Percentiles rank a stretch among this genome's conserved stretches.
These are phyloP conservation scores for Pichia inconspicua DNA, from an alignment of 1,139 yeast species.

Conservation along the genomic window DNA sequence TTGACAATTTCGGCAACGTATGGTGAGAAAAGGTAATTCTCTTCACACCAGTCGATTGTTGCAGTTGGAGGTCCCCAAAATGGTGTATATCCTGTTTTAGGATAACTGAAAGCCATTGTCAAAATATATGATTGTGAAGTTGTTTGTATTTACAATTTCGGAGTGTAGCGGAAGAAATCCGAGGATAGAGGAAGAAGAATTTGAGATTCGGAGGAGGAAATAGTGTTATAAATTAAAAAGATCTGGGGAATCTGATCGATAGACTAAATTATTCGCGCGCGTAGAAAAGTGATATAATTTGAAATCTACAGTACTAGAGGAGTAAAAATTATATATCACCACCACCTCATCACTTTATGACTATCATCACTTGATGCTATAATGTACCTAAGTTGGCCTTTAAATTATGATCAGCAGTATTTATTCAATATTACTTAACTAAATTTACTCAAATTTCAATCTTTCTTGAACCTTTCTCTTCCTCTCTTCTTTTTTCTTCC, in stretches of 20 bases:
- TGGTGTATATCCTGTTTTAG: conserved; percentile 10
- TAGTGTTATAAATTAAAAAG: too few species aligned
- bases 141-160: background rate
- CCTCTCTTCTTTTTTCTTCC: conserved; percentile 2
- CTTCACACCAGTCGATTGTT: conserved; percentile 96
- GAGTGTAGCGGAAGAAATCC: background rate
- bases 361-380: background rate
- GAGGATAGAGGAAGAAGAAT: background rate
- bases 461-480: background rate
- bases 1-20: conserved; percentile 87
- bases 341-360: background rate
- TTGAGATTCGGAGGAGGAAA: too few species aligned
- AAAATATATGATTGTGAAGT: background rate
- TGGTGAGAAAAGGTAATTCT: conserved; percentile 77
- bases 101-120: conserved; percentile 12
- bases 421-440: too few species aligned
- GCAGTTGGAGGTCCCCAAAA: conserved; percentile 36
- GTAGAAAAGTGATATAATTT: too few species aligned
- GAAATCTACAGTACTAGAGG: too few species aligned
- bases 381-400: too few species aligned
- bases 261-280: background rate
- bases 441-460: background rate
- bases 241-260: background rate
- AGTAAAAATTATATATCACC: background rate
- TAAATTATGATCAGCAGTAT: too few species aligned